Evolutionary conservation across 2,329 filamentous ascomycete species (phyloP).

Genomic region (Fusarium chlamydosporum): DNA sequence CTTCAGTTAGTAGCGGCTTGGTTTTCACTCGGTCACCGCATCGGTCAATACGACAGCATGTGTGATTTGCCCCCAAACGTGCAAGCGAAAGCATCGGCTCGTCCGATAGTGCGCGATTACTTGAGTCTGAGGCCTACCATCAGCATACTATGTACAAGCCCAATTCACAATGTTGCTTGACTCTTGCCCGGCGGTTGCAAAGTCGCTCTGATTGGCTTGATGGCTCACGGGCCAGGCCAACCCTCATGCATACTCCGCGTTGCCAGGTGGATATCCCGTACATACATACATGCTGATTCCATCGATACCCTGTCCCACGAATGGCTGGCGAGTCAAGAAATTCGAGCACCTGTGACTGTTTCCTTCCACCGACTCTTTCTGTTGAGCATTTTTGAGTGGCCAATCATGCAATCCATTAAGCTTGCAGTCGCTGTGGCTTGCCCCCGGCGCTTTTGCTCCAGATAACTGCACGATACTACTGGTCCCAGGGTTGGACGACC

Average conservation of each 20-base stretch:
- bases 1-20: slow-evolving; percentile 18
- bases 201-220: slow-evolving; percentile 33
- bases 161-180: slow-evolving; percentile 8
- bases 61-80: slow-evolving; percentile 42
- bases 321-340: slow-evolving; percentile 1
- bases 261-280: slow-evolving; percentile 15
- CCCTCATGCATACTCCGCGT: slow-evolving; percentile 32
- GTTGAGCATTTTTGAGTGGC: slow-evolving; percentile 23
- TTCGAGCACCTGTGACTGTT: slow-evolving; percentile 11
- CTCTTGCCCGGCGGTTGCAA: slow-evolving; percentile 33
- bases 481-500: slow-evolving; percentile 16
- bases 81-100: slow-evolving; percentile 40
- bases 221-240: slow-evolving; percentile 9
- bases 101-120: slow-evolving; percentile 46
- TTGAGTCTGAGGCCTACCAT: slow-evolving; percentile 35
- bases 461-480: slow-evolving; percentile 4
- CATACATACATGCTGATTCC: slow-evolving; percentile 8
- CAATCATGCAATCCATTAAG: slow-evolving; percentile 34
- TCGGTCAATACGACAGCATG: slow-evolving; percentile 18
- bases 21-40: slow-evolving; percentile 30
- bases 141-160: slow-evolving; percentile 16
- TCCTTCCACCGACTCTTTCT: slow-evolving; percentile 12
- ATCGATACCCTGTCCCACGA: slow-evolving; percentile 14
- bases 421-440: slow-evolving; percentile 26
- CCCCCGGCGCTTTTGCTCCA: slow-evolving; percentile 6